These are phyloP conservation scores for Tetracentron sinense DNA, from an alignment of 164 flowering plant genomes.

Conservation along the genomic window DNA sequence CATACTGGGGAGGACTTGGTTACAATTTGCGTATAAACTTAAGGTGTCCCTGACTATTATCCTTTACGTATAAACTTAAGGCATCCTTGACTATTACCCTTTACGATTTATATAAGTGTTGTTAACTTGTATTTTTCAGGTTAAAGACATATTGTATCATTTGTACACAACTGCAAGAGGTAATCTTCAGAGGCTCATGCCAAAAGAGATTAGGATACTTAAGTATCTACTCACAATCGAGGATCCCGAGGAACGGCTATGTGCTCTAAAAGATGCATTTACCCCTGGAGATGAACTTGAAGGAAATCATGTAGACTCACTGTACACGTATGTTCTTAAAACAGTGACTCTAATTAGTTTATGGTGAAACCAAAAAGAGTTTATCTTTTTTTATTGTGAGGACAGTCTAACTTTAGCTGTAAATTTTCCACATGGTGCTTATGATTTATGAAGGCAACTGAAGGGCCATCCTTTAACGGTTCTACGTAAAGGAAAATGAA, in stretches of 20 bases:
- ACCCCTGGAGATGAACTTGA: constrained; percentile 88
- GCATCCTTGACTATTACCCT: not conserved
- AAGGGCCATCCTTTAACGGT: no score
- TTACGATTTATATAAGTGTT: not conserved
- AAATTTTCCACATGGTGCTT: no score
- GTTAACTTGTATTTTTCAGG: constrained; percentile 36
- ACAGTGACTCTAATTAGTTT: not conserved
- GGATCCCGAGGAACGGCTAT: constrained; percentile 62
- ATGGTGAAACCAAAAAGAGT: not conserved
- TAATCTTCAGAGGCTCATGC: constrained; percentile 72
- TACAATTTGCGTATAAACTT: no score
- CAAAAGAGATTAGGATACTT: constrained; percentile 78
- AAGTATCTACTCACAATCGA: constrained; percentile 80
- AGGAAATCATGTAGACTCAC: constrained; percentile 60
- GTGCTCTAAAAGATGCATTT: constrained; percentile 73
- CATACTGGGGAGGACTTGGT: no score
- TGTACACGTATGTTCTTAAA: constrained; percentile 70
- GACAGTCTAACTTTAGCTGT: no score
- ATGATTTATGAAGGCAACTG: no score
- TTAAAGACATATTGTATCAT: constrained; percentile 73
- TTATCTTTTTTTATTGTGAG: not conserved
- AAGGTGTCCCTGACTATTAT: no score
- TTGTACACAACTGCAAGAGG: constrained; percentile 60
- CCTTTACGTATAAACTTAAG: not conserved
- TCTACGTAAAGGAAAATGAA: no score